phyloP scores from a whole-genome alignment of 345 rosid species.

The Jatropha curcas region DNA sequence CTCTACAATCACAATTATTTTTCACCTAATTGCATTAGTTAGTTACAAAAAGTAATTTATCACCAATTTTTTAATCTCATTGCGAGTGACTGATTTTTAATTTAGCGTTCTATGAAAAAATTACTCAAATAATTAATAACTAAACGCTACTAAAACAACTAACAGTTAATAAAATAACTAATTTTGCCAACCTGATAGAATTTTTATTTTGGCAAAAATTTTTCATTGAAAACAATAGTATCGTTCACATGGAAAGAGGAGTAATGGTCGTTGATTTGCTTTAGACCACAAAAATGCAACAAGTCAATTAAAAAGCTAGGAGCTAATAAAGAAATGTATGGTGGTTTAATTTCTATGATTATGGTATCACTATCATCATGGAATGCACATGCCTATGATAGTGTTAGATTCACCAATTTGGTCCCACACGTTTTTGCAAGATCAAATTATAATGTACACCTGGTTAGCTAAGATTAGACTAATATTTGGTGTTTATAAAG shows the following conservation, averaged over 20 bases:
- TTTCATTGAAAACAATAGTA: background rate
- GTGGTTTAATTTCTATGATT: background rate
- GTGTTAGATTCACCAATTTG: conserved; percentile 17
- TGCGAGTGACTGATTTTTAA: no score
- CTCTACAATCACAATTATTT: no score
- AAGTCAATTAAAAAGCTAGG: conserved; percentile 19
- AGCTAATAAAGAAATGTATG: background rate
- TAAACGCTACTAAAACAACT: no score
- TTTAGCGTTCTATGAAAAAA: no score
- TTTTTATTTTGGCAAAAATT: background rate
- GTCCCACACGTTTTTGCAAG: conserved; percentile 33
- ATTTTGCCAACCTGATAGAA: no score
- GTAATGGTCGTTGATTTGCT: conserved; percentile 21
- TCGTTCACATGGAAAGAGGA: conserved; percentile 31
- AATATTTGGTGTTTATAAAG: background rate
- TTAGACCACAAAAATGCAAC: conserved; percentile 13
- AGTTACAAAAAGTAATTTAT: no score
- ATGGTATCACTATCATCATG: conserved; percentile 16
- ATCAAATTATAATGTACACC: no score
- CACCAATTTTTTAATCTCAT: no score
- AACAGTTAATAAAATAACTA: no score
- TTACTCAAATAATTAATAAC: no score
- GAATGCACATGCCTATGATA: conserved; percentile 27
- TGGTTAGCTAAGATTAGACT: background rate
- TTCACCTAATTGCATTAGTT: no score